Evolutionary conservation across 2,329 filamentous ascomycete genomes (phyloP).

Genomic region (Ilyonectria mors-panacis): DNA sequence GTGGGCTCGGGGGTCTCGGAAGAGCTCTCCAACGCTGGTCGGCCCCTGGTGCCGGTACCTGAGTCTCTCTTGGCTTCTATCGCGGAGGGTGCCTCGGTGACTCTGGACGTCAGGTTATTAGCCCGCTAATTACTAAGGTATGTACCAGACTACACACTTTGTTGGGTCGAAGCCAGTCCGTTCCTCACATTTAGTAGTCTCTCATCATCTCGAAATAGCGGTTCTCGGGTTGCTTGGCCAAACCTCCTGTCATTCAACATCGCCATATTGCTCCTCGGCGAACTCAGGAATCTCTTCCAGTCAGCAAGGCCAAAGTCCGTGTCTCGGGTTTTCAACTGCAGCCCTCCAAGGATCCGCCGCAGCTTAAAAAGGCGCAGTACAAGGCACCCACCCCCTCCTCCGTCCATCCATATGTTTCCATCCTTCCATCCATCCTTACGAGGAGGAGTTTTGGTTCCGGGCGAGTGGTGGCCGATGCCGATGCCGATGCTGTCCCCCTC

Average conservation of each 20-base stretch:
- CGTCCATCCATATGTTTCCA: constrained; percentile 10
- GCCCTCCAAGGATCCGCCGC: constrained; percentile 1
- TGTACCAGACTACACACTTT: background rate
- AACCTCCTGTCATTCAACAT: background rate
- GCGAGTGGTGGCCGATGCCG: constrained; percentile 15
- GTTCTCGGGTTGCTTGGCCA: background rate
- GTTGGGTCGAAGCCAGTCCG: background rate
- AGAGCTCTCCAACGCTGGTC: constrained; percentile 37
- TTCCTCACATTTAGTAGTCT: background rate
- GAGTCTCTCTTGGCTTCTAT: constrained; percentile 13
- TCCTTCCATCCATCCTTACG: constrained; percentile 3
- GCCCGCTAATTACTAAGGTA: background rate
- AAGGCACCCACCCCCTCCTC: constrained; percentile 16
- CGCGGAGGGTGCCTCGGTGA: background rate
- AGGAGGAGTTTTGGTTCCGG: background rate
- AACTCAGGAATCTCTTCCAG: background rate
- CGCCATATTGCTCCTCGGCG: background rate
- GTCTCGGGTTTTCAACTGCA: constrained; percentile 14
- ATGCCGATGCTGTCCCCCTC: constrained; percentile 26
- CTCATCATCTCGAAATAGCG: background rate
- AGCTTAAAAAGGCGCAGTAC: constrained; percentile 17
- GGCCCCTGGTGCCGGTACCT: constrained; percentile 48
- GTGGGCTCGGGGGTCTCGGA: constrained; percentile 36
- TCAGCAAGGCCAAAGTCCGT: constrained; percentile 8
- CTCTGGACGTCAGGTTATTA: background rate